Evolutionary conservation across 257 asterid genomes (phyloP), one percentile per base, ranked within the genome.

Genomic region (Voacanga thouarsii): DNA sequence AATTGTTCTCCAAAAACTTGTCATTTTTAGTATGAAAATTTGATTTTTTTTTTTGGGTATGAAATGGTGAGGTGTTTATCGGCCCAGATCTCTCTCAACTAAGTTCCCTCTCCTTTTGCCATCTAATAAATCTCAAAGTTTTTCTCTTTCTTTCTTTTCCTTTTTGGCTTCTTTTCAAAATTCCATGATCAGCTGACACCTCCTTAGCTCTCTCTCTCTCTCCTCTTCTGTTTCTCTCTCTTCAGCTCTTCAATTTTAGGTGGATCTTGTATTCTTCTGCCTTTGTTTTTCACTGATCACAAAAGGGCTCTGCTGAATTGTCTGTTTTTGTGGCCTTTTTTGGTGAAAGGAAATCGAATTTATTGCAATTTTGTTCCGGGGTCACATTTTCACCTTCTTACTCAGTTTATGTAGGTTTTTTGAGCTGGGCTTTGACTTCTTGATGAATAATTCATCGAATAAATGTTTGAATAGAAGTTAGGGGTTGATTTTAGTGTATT

Each of bases 191-290:
- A 77, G 79, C 79, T 81, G 55, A 77, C 78, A 75, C 71, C 10
- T 43, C 59, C n/a, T 26, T 56, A 43, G 43, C 7, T 10, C 24
- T 68, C 50, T 75, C 76, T 51, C 74, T 61, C 61, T 63, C 30
- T 60, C 39, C 45, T 67, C 28, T 76, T 67, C 65, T 72, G 10
- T 28, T 21, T 57, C 76, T 70, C 69, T 74, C 51, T 75, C 72
- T 33, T 66, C 14, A 76, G 57, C 61, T 61, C 69, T 50, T 43
- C 55, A 70, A 78, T 63, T 60, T 39, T 77, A 74, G 79, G 78
- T 78, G 83, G 85, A 82, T 82, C 85, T 78, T 71, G 80, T 78
- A 53, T 72, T 79, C 30, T 44, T 28, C 83, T 44, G 76, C 77
- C 76, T 70, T 75, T 67, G 37, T 49, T 68, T 47, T 23, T 74